Base-by-base conservation (phyloP, 176 grass and related monocot species). In the Coix lacrymajobi region DNA sequence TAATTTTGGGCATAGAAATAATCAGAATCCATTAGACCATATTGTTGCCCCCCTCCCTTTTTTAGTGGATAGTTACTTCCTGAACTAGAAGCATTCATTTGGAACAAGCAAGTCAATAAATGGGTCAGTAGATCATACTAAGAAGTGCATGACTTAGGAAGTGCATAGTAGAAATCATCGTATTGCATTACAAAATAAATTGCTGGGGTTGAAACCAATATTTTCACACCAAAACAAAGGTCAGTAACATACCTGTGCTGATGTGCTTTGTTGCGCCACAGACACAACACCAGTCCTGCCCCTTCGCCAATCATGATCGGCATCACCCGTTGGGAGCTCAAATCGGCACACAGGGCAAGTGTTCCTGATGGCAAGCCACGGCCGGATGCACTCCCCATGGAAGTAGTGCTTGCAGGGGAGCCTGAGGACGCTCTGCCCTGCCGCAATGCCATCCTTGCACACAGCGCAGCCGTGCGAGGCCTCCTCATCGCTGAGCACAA, bases 331-430 rank as follows among this genome's bases (percentile, higher is more conserved):
- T 54, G 85, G 81, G 29, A 95, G 85, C 67, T 92, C 81, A 17
- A 85, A 84, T 14, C 90, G 87, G 70, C 93, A 95, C 19, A 95
- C 75, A 3, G 93, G 93, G 32, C 93, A 95, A 11, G 87, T 95
- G 82, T 83, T 95, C 66, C 87, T 86, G 67, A 95, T 90, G 62
- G 30, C 74, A 8, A 95, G 36, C 93, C 93, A 95, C 0, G 93
- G 87, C 6, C 80, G 26, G 78, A 92, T 92, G 65, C 93, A 95
- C 16, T 83, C 81, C 20, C 62, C 86, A 74, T 95, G 93, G 85
- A 92, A 95, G 62, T 83, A 87, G 39, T 95, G 93, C 16, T 79
- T 83, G 88, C 93, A 95, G 16, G 90, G 93, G 63, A 95, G 86
- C 80, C 56, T 32, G 12, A 85, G 39, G 25, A 80, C 74, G 0